phyloP scores from a whole-genome alignment of 169 alveolate genomes.

The Cryptosporidium viatorum region DNA sequence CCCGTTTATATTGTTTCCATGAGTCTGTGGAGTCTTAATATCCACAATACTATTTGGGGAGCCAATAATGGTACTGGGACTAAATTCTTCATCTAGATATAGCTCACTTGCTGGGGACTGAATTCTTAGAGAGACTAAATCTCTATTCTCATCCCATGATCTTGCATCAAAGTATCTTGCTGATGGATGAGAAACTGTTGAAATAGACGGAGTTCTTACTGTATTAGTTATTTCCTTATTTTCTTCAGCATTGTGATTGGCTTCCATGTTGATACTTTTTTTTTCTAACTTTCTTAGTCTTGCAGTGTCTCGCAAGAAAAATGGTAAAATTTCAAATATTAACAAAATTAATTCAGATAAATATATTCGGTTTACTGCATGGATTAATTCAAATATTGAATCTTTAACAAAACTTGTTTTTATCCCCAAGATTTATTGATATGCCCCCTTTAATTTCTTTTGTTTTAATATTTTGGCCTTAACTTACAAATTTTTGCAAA shows the following conservation, averaged over 20 bases:
- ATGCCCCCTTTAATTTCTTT: background rate
- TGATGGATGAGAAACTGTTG: constrained; percentile 61
- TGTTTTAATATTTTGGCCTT: background rate
- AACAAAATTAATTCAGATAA: background rate
- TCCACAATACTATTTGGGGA: constrained; percentile 69
- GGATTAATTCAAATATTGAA: constrained; percentile 4
- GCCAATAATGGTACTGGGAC: constrained; percentile 64
- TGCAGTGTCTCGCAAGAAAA: background rate
- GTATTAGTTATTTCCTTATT: constrained; percentile 1
- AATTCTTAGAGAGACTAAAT: constrained; percentile 45
- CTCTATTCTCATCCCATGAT: constrained; percentile 72
- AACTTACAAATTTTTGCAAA: constrained; percentile 50
- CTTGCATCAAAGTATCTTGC: constrained; percentile 72
- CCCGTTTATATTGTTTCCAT: background rate
- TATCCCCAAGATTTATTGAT: background rate
- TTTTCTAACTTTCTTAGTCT: background rate
- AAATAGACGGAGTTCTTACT: constrained; percentile 56
- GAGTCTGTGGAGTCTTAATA: constrained; percentile 42
- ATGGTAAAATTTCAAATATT: background rate
- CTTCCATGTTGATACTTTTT: constrained; percentile 18
- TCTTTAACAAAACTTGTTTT: background rate
- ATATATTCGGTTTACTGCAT: background rate
- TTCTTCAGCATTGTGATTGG: constrained; percentile 12
- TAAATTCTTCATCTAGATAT: constrained; percentile 64
- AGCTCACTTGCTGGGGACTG: constrained; percentile 74